These are phyloP conservation scores for Fusarium coffeatum DNA, from an alignment of 2,329 filamentous ascomycete genomes.

Conservation along the genomic window DNA sequence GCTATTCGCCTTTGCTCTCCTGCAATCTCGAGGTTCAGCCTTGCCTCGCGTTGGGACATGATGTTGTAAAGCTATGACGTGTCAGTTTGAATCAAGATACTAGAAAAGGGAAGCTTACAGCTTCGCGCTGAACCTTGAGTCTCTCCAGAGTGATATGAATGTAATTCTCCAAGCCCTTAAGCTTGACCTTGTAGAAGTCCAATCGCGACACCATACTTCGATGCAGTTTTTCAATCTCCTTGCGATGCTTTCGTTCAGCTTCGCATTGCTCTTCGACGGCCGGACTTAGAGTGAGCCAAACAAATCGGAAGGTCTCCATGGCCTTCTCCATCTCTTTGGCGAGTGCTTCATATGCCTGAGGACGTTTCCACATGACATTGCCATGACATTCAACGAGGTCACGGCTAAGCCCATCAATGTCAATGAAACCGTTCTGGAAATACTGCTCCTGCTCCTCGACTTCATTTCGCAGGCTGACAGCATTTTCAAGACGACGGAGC, in stretches of 20 bases:
- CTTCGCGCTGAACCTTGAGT: conserved; percentile 70
- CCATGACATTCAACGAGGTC: conserved; percentile 73
- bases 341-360: conserved; percentile 69
- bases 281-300: conserved; percentile 35
- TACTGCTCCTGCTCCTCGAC: conserved; percentile 67
- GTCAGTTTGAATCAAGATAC: conserved; percentile 19
- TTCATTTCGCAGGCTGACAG: conserved; percentile 70
- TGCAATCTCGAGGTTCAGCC: conserved; percentile 72
- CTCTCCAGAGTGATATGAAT: conserved; percentile 71
- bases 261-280: conserved; percentile 34
- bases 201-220: conserved; percentile 64
- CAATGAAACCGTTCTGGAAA: conserved; percentile 63
- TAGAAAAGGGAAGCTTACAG: conserved; percentile 56
- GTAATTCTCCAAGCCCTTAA: conserved; percentile 71
- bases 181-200: conserved; percentile 70
- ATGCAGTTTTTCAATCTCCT: conserved; percentile 60
- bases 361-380: conserved; percentile 71
- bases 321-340: conserved; percentile 61
- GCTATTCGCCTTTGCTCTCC: conserved; percentile 69
- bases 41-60: conserved; percentile 72
- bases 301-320: conserved; percentile 58
- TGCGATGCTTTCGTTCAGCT: conserved; percentile 47
- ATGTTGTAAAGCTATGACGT: conserved; percentile 70
- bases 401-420: conserved; percentile 69
- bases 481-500: conserved; percentile 70